Conservation (phyloP, 257 asterid genomes). For the Solanum piurae region DNA sequence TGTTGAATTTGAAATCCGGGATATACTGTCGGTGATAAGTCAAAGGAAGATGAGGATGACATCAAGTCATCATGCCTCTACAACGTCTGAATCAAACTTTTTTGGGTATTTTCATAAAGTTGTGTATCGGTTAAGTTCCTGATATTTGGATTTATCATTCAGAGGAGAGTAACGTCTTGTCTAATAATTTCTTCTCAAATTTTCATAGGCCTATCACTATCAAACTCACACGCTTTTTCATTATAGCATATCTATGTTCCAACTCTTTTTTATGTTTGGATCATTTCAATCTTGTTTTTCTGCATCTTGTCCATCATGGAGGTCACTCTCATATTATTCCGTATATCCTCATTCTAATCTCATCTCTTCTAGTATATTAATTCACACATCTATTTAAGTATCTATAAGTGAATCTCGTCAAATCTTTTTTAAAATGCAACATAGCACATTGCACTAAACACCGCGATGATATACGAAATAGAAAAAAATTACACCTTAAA, state of each 20-base stretch:
- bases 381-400: background rate
- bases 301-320: background rate
- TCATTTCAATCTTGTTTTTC: background rate
- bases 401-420: background rate
- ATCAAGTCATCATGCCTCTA: background rate
- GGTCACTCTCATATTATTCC: background rate
- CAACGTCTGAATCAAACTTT: background rate
- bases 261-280: accelerated
- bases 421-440: background rate
- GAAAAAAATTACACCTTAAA: background rate
- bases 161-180: background rate
- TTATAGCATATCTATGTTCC: background rate
- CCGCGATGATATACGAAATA: background rate
- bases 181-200: background rate
- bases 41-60: background rate
- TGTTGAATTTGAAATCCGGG: background rate
- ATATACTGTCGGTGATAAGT: no score
- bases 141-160: background rate
- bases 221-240: background rate
- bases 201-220: background rate
- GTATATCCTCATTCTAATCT: background rate
- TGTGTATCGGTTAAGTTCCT: no score
- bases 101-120: background rate
- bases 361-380: background rate
- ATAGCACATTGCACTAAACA: background rate